Percentiles rank a stretch among this genome's conserved stretches.
phyloP scores from a whole-genome alignment of 305 asterid species.

The Fraxinus baroniana region DNA sequence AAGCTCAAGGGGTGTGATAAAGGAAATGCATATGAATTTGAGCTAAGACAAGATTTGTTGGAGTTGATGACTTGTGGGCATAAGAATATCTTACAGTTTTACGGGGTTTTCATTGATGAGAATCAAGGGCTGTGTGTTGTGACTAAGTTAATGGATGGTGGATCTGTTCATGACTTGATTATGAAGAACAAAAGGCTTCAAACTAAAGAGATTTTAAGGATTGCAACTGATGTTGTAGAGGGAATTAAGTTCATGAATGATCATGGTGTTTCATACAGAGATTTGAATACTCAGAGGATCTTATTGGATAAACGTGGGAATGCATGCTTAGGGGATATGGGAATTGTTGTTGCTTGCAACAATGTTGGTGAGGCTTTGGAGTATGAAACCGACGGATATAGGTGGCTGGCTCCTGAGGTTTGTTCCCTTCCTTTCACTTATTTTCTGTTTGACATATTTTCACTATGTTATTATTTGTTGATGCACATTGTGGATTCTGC shows the following conservation, averaged over 20 bases:
- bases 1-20: constrained; percentile 94
- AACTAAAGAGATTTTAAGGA: constrained; percentile 62
- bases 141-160: constrained; percentile 88
- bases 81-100: constrained; percentile 67
- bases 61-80: constrained; percentile 95
- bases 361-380: constrained; percentile 85
- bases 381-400: constrained; percentile 92
- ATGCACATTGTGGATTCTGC: constrained; percentile 11
- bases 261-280: constrained; percentile 80
- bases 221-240: constrained; percentile 68
- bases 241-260: constrained; percentile 90
- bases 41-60: constrained; percentile 65
- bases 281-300: constrained; percentile 81
- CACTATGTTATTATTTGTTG: constrained; percentile 3
- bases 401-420: constrained; percentile 99
- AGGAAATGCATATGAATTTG: constrained; percentile 82
- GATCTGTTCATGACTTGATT: constrained; percentile 71
- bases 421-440: constrained; percentile 23
- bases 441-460: not conserved
- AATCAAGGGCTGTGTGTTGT: constrained; percentile 78
- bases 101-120: constrained; percentile 77
- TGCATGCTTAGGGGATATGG: constrained; percentile 95
- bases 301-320: constrained; percentile 77
- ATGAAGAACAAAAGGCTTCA: constrained; percentile 77
- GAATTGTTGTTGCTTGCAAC: constrained; percentile 82